Conservation (phyloP, 2,329 filamentous ascomycete genomes). For the Talaromyces atroroseus region DNA sequence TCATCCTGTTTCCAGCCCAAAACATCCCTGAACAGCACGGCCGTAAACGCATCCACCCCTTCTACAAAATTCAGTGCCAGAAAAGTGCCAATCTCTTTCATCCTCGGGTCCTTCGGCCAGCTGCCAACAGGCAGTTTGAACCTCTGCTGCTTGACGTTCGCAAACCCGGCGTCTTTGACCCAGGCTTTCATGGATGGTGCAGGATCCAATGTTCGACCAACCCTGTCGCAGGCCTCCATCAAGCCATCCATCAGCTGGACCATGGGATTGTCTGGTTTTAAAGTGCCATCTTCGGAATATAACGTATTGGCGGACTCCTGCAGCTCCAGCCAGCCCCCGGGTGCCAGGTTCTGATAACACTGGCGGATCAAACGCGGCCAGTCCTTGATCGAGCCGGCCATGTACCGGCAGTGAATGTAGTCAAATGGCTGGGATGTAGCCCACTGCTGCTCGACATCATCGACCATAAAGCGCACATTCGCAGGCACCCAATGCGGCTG, state of each 20-base stretch:
- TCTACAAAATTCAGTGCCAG: slow-evolving; percentile 17
- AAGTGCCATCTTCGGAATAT: slow-evolving; percentile 26
- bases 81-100: slow-evolving; percentile 22
- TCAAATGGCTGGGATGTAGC: slow-evolving; percentile 50
- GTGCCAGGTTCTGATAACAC: slow-evolving; percentile 38
- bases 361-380: slow-evolving; percentile 46
- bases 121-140: slow-evolving; percentile 22
- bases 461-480: slow-evolving; percentile 58
- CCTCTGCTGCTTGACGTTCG: slow-evolving; percentile 19
- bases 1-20: slow-evolving; percentile 20
- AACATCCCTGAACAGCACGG: slow-evolving; percentile 16
- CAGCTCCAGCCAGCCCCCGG: slow-evolving; percentile 41
- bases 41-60: slow-evolving; percentile 18
- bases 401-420: slow-evolving; percentile 50
- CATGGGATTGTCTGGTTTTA: slow-evolving; percentile 16
- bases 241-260: slow-evolving; percentile 23
- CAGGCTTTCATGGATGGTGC: slow-evolving; percentile 12
- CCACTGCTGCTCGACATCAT: slow-evolving; percentile 59
- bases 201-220: slow-evolving; percentile 18
- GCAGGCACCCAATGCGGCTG: slow-evolving; percentile 45
- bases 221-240: slow-evolving; percentile 24
- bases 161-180: slow-evolving; percentile 22
- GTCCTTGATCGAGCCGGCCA: slow-evolving; percentile 50
- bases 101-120: slow-evolving; percentile 24
- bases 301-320: slow-evolving; percentile 25